Conservation (phyloP, 169 alveolate species). For the Babesia bovis region DNA sequence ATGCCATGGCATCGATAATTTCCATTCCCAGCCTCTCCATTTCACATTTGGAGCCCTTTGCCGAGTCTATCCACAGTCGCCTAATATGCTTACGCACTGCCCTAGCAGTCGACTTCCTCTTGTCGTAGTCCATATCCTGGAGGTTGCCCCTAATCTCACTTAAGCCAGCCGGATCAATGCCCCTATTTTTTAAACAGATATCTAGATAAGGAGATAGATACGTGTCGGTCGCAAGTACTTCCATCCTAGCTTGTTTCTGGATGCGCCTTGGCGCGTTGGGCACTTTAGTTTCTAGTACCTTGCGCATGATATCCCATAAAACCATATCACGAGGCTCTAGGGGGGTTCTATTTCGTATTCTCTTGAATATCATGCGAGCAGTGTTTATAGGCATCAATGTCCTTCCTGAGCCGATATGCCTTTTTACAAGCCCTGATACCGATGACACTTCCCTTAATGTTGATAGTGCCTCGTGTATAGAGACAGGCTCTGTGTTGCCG, state of each 20-base stretch:
- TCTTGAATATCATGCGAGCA: slow-evolving; percentile 40
- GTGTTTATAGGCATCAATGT: slow-evolving; percentile 44
- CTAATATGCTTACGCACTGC: slow-evolving; percentile 16
- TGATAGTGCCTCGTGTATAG: slow-evolving; percentile 11
- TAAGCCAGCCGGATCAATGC: slow-evolving; percentile 25
- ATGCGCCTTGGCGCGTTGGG: slow-evolving; percentile 50
- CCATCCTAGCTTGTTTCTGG: slow-evolving; percentile 57
- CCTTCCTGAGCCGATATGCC: slow-evolving; percentile 61
- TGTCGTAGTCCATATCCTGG: not conserved
- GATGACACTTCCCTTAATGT: slow-evolving; percentile 30
- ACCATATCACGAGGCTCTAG: slow-evolving; percentile 47
- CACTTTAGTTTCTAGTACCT: slow-evolving; percentile 30
- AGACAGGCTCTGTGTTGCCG: not conserved
- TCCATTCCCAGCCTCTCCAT: slow-evolving; percentile 40
- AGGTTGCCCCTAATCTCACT: not conserved
- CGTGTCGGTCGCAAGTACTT: slow-evolving; percentile 28
- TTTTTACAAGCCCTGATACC: slow-evolving; percentile 51
- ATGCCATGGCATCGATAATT: slow-evolving; percentile 55
- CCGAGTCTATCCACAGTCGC: slow-evolving; percentile 12
- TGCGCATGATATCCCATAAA: slow-evolving; percentile 55
- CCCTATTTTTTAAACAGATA: slow-evolving; percentile 26
- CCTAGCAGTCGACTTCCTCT: slow-evolving; percentile 33
- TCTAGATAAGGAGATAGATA: slow-evolving; percentile 23
- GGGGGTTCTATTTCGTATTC: slow-evolving; percentile 29
- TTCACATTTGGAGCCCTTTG: slow-evolving; percentile 12